Evolutionary conservation across 2,329 filamentous ascomycete genomes (phyloP), one percentile per base, ranked within the genome.

Genomic region (Aspergillus thermomutatus): DNA sequence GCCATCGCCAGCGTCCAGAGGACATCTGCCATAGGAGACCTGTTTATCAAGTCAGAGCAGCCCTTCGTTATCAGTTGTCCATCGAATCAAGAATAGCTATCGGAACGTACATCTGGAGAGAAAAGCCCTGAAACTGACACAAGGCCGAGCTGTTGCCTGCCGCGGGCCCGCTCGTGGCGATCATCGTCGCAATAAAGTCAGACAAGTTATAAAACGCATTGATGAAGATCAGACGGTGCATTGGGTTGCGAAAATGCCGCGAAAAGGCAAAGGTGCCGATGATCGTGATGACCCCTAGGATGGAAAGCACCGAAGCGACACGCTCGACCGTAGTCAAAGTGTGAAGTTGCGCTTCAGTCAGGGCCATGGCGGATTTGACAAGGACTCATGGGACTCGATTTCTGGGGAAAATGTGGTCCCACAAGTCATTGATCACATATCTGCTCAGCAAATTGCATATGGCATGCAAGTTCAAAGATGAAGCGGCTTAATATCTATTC

Each of bases 1-100:
- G 72, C 71, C 72, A 75, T 75, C 19, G 67, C 71, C 1, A 74
- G 64, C 6, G 72, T 75, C 72, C 72, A 75, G 1, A 73, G 57
- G 1, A 75, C 73, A 55, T 75, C 73, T 3, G 73, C 71, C 11
- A 74, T 56, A 0, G 73, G 73, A 23, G 75, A 75, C 72, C 72
- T 74, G 52, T 47, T 28, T 17, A 34, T 6, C 17, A 17, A 17
- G 14, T 34, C 5, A 34, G 14, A 34, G 14, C 31, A 25, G 9
- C 25, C 4, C 25, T 11, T 27, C 9, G 8, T 23, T 54, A 17
- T 55, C 43, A 27, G 1, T 19, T 27, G 26, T 10, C 21, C 17
- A 17, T 2, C 2, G 2, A 17, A 9, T n/a, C 26, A 21, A 11
- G 28, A 52, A 37, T 40, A 4, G 9, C 17, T 4, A 23, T 17